Percentiles rank a stretch among this genome's conserved stretches.
These are phyloP conservation scores for Verticillium albo-atrum DNA, from an alignment of 2,329 filamentous ascomycete species.

Conservation along the genomic window DNA sequence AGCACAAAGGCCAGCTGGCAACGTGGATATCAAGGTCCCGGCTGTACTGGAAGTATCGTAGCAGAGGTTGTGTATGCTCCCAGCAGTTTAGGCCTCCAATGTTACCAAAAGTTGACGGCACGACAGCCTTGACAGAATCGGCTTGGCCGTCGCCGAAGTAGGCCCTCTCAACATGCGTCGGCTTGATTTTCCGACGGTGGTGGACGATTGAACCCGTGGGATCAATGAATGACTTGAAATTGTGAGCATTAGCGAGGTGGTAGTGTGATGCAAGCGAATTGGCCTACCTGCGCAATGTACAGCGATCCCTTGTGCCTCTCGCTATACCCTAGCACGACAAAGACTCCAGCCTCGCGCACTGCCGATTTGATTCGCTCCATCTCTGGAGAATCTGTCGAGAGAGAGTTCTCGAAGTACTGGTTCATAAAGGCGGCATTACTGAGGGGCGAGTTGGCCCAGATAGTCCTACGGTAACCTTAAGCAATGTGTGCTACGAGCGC, in stretches of 20 bases:
- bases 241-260: too few species aligned
- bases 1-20: constrained; percentile 8
- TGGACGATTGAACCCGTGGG: constrained; percentile 38
- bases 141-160: constrained; percentile 53
- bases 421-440: constrained; percentile 34
- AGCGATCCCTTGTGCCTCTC: constrained; percentile 40
- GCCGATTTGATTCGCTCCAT: constrained; percentile 38
- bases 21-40: constrained; percentile 4
- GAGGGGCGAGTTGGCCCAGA: constrained; percentile 19
- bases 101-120: constrained; percentile 41
- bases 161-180: constrained; percentile 41
- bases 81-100: constrained; percentile 53
- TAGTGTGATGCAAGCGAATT: too few species aligned
- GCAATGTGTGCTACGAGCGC: too few species aligned
- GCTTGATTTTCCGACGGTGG: constrained; percentile 46
- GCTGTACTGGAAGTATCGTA: constrained; percentile 18
- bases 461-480: constrained; percentile 13
- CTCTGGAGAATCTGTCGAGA: constrained; percentile 31
- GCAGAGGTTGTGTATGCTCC: constrained; percentile 34
- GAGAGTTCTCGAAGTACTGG: constrained; percentile 38
- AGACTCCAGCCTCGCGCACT: constrained; percentile 39
- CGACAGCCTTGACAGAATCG: constrained; percentile 48
- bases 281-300: constrained; percentile 35
- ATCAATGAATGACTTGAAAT: constrained; percentile 39
- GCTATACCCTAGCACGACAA: constrained; percentile 40